These are phyloP conservation scores for Mortierella hygrophila DNA, from an alignment of 192 early-diverging fungal genomes.

Conservation along the genomic window DNA sequence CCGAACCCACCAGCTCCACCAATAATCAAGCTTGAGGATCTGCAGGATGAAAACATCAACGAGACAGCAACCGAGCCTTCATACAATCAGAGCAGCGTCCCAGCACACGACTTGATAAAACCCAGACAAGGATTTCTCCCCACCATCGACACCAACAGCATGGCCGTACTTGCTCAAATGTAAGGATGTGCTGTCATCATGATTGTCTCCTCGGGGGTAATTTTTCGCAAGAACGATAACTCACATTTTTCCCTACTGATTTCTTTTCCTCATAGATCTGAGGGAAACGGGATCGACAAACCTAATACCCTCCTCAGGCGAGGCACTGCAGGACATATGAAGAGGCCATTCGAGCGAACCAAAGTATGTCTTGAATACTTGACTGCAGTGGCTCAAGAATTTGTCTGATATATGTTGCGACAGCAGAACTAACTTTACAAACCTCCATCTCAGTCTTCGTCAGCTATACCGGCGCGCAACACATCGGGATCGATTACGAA, in stretches of 20 bases:
- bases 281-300: conserved; percentile 4
- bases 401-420: background rate
- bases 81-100: background rate
- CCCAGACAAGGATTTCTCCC: conserved; percentile 1
- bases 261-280: background rate
- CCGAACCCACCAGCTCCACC: conserved; percentile 1
- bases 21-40: background rate
- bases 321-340: background rate
- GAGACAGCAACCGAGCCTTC: background rate
- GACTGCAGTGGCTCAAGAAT: background rate
- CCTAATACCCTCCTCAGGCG: conserved; percentile 1
- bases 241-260: background rate
- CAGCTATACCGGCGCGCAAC: background rate
- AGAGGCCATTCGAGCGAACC: background rate
- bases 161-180: conserved; percentile 7
- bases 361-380: background rate
- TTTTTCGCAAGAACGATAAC: too few relatives aligned
- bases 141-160: background rate
- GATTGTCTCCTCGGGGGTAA: background rate
- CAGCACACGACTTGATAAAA: background rate
- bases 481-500: conserved; percentile 17
- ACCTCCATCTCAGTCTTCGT: conserved; percentile 2
- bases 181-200: background rate
- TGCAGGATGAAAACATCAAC: conserved; percentile 19
- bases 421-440: background rate